Evolutionary conservation across 352 stramenopile genomes (phyloP), one percentile per base, ranked within the genome.

Genomic region (Globisporangium paroecandrum): DNA sequence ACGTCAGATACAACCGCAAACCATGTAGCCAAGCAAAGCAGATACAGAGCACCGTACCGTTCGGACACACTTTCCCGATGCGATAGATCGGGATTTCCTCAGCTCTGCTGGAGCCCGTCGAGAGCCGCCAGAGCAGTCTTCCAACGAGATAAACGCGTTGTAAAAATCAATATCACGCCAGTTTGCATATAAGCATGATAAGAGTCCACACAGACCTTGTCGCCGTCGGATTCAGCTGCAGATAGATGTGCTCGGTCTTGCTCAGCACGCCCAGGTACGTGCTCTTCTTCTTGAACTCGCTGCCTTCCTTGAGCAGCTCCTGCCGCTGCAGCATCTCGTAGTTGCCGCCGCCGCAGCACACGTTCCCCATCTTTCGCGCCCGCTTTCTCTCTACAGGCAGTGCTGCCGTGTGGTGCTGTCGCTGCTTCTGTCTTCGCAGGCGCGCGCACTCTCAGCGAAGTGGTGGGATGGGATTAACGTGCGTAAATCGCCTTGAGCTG

Each of bases 211-310:
- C 62, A 56, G n/a, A 89, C 81, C 70, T 71, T 2, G 84, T 83
- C 43, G 72, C 76, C 1, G 73, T 71, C 20, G 76, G 69, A 25
- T 89, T 89, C 20, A 91, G 66, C 63, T 89, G 82, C 46, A 91
- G 65, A 64, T 89, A 82, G 22, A 90, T 79, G 18, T 63, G 68
- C 38, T 91, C 83, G 18, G 70, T 81, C 63, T 78, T 78, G 51
- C 77, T 88, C 57, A 92, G 62, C 38, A 90, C 77, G n/a, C 84
- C 78, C 2, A 92, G 59, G 47, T 85, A 89, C 55, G 79, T 71
- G 41, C 68, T 87, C 71, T 89, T 90, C 64, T 86, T 85, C 76
- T 85, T 89, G 66, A 90, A 90, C 47, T 87, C 79, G 62, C 68
- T 74, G 65, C 83, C 83, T 71, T 90, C 82, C 65, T 85, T 86